These are phyloP conservation scores for Scenedesmus sp. DNA, from an alignment of 163 green algal species.

Conservation along the genomic window DNA sequence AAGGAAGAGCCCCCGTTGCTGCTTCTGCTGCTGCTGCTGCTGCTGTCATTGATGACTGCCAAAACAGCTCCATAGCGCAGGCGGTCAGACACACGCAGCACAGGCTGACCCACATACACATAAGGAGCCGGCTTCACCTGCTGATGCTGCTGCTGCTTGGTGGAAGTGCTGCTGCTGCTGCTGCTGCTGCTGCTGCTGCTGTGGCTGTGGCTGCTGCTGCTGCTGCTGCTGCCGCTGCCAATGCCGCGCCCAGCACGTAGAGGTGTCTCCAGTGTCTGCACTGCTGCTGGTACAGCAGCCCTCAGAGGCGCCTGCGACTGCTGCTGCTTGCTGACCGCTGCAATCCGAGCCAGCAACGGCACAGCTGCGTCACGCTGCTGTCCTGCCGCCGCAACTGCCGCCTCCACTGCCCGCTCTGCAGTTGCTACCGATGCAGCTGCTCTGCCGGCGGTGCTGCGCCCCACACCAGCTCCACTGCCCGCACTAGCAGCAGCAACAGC, in stretches of 20 bases:
- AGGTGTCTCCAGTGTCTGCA: not conserved
- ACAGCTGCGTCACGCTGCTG: not conserved
- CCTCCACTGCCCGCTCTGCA: not conserved
- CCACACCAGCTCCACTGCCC: not conserved
- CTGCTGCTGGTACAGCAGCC: constrained; percentile 12
- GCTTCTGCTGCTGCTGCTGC: constrained; percentile 30
- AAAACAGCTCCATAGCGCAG: constrained; percentile 64
- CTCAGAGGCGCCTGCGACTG: constrained; percentile 16
- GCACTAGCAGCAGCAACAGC: not conserved
- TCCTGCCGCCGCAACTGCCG: constrained; percentile 1
- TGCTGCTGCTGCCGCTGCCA: constrained; percentile 29
- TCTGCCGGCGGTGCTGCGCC: not conserved
- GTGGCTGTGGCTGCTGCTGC: constrained; percentile 32
- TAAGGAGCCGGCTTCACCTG: constrained; percentile 14
- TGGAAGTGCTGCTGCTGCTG: constrained; percentile 10
- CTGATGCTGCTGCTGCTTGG: constrained; percentile 47
- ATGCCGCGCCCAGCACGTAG: not conserved
- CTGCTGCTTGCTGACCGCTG: constrained; percentile 33
- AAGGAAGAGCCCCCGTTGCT: not conserved
- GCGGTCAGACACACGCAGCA: constrained; percentile 70
- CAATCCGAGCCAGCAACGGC: constrained; percentile 24
- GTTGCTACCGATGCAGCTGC: constrained; percentile 33
- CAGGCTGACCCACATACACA: constrained; percentile 68
- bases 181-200: constrained; percentile 27
- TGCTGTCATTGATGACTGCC: not conserved